Evolutionary conservation across 768 basidiomycete species (phyloP).

Genomic region (Pisolithus albus): DNA sequence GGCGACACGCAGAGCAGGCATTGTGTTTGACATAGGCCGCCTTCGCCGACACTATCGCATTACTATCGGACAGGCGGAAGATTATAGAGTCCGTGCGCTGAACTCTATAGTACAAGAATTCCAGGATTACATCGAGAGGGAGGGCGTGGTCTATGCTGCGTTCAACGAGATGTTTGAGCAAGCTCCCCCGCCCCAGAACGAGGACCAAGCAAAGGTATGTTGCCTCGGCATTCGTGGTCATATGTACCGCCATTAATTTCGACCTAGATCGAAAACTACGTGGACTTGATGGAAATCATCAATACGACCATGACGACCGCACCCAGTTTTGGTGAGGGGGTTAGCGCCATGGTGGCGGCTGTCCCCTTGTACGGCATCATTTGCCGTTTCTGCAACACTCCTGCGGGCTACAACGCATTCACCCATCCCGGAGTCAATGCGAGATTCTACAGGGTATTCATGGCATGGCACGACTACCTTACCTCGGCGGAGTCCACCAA

Average conservation of each 20-base stretch:
- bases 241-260: not conserved
- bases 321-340: not conserved
- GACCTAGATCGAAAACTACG: not conserved
- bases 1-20: too few relatives aligned
- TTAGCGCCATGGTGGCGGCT: not conserved
- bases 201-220: not conserved
- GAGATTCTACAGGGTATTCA: conserved; percentile 40
- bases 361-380: not conserved
- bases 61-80: conserved; percentile 12
- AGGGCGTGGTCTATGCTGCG: conserved; percentile 12
- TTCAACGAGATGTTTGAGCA: not conserved
- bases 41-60: conserved; percentile 13
- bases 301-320: not conserved
- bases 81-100: not conserved
- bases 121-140: conserved; percentile 18
- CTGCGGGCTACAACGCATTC: conserved; percentile 20
- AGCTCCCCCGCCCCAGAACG: not conserved
- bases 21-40: not conserved
- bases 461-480: conserved; percentile 45
- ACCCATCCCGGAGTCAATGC: conserved; percentile 39
- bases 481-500: conserved; percentile 21
- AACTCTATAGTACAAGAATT: conserved; percentile 13
- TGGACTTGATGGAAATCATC: not conserved
- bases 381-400: not conserved
- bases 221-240: not conserved